A percentile compares a stretch with the other conserved stretches of the same genome.
Conservation (phyloP, 352 stramenopile species). For the Albugo laibachii region DNA sequence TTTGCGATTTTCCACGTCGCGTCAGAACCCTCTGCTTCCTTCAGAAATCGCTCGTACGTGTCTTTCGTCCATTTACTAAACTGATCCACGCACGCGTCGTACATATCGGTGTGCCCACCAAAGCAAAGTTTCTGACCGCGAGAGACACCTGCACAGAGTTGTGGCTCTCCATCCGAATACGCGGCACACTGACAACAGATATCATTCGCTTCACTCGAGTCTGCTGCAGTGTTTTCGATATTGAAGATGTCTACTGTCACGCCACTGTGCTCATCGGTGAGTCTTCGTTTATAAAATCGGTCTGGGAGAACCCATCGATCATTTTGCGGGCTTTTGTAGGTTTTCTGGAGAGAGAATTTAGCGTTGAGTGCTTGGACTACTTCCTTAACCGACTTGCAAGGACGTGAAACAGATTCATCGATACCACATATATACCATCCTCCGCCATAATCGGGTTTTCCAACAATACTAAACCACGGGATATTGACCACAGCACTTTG, state of each 20-base stretch:
- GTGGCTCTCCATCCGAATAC: conserved; percentile 12
- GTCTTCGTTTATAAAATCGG: conserved; percentile 64
- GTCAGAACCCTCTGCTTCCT: conserved; percentile 14
- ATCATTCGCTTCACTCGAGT: conserved; percentile 29
- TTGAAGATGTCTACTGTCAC: conserved; percentile 77
- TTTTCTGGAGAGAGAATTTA: conserved; percentile 51
- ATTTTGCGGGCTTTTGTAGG: conserved; percentile 59
- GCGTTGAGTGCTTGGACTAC: conserved; percentile 28
- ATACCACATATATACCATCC: conserved; percentile 49
- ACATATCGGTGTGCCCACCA: conserved; percentile 15
- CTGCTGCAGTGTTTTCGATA: conserved; percentile 59
- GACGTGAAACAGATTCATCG: conserved; percentile 11
- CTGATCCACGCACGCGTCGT: conserved; percentile 15
- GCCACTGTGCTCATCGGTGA: conserved; percentile 18
- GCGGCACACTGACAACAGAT: conserved; percentile 68
- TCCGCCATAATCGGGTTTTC: conserved; percentile 74
- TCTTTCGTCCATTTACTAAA: conserved; percentile 19
- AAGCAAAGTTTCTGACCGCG: conserved; percentile 15
- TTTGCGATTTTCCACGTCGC: conserved; percentile 28
- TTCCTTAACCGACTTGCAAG: conserved; percentile 23
- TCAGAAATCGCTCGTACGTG: conserved; percentile 8
- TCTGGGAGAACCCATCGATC: conserved; percentile 68
- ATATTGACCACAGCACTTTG: conserved; percentile 10
- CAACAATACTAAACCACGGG: conserved; percentile 62
- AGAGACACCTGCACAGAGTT: conserved; percentile 16